phyloP scores from a whole-genome alignment of 495 filamentous ascomycete species.

The Penicillium paradoxum region DNA sequence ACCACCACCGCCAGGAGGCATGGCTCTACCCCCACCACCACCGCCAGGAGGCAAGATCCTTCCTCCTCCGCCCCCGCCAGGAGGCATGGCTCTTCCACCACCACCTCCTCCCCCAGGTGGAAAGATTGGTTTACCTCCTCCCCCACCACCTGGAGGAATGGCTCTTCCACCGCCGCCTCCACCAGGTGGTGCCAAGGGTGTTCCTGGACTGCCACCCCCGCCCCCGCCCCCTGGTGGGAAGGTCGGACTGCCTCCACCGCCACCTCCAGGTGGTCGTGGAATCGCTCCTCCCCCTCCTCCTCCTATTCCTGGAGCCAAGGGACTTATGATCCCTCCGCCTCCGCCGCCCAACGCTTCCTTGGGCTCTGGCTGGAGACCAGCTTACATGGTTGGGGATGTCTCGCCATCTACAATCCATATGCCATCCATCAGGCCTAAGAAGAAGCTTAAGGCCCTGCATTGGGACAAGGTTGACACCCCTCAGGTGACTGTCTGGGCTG shows the following conservation, averaged over 20 bases:
- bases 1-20: slow-evolving; percentile 41
- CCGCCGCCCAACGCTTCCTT: slow-evolving; percentile 54
- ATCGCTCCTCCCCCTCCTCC: slow-evolving; percentile 54
- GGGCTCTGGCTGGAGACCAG: slow-evolving; percentile 51
- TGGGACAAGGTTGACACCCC: slow-evolving; percentile 98
- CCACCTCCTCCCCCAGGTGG: slow-evolving; percentile 38
- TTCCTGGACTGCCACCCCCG: slow-evolving; percentile 41
- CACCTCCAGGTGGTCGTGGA: slow-evolving; percentile 37
- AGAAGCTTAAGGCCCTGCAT: slow-evolving; percentile 98
- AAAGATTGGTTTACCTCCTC: slow-evolving; percentile 45
- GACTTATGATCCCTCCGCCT: slow-evolving; percentile 50
- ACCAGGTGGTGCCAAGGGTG: slow-evolving; percentile 31
- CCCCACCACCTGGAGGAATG: slow-evolving; percentile 38
- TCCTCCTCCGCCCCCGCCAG: no score
- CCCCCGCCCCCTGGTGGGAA: slow-evolving; percentile 44
- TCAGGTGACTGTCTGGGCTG: slow-evolving; percentile 92
- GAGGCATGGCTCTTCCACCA: slow-evolving; percentile 27
- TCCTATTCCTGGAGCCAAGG: slow-evolving; percentile 38
- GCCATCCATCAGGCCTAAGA: slow-evolving; percentile 84
- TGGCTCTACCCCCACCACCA: slow-evolving; percentile 21
- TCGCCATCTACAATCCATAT: slow-evolving; percentile 47
- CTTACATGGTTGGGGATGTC: slow-evolving; percentile 44
- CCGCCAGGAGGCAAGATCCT: no score
- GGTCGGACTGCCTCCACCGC: slow-evolving; percentile 44
- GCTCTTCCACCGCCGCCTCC: slow-evolving; percentile 39